Percentiles rank a stretch among this genome's conserved stretches.
Evolutionary conservation across 1,284 basidiomycete genomes (phyloP).

Genomic region (Sutorius eximius): DNA sequence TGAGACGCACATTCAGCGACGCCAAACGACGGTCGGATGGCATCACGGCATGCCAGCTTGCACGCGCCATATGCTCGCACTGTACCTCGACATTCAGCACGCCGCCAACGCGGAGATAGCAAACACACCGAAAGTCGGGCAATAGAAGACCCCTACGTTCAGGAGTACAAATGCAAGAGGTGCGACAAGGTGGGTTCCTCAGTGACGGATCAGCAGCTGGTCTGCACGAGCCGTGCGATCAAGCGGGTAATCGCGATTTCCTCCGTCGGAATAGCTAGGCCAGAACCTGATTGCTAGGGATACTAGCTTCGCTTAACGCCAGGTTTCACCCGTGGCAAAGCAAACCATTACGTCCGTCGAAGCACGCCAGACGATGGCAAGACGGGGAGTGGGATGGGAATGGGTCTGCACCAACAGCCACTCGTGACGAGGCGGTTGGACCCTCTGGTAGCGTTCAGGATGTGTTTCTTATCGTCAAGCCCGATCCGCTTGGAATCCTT

Average conservation of each 20-base stretch:
- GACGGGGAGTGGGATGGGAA: neutral
- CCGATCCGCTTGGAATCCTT: neutral
- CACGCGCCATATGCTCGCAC: neutral
- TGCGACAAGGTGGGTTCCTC: neutral
- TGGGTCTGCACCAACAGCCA: neutral
- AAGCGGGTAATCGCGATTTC: neutral
- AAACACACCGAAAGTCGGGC: neutral
- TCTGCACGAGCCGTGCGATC: neutral
- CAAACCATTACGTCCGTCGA: neutral
- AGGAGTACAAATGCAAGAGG: neutral
- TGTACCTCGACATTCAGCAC: neutral
- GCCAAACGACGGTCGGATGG: neutral
- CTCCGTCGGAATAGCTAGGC: neutral
- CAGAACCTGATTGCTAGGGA: neutral
- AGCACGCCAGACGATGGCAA: neutral
- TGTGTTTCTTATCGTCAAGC: neutral
- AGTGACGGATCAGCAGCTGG: neutral
- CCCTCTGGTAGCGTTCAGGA: neutral
- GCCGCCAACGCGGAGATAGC: neutral
- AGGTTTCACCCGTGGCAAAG: neutral
- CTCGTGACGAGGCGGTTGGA: too few species aligned
- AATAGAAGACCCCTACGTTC: neutral
- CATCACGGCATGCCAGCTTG: neutral
- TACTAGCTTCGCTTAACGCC: neutral
- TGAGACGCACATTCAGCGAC: neutral